Conservation (phyloP, 208 protist species). For the Crithidia fasciculata region DNA sequence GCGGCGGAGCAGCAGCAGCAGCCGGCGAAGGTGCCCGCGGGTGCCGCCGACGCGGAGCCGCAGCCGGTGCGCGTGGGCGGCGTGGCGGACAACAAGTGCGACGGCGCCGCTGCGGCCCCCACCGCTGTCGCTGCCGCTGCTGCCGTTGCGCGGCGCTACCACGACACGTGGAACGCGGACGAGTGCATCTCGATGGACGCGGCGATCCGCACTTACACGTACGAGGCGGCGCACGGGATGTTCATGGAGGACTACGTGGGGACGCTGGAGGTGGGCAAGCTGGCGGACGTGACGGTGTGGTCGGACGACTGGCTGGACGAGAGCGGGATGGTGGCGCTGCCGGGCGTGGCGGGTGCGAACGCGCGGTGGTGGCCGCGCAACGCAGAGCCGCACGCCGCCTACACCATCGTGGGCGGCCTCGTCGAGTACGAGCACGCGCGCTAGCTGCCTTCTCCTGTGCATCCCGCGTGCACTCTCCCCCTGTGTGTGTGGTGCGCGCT, state of each 20-base stretch:
- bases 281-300: slow-evolving; percentile 67
- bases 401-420: slow-evolving; percentile 55
- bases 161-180: slow-evolving; percentile 49
- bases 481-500: too few relatives aligned
- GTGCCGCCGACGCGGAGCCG: background rate
- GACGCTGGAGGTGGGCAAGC: slow-evolving; percentile 63
- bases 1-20: slow-evolving; percentile 38
- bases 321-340: slow-evolving; percentile 25
- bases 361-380: slow-evolving; percentile 48
- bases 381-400: slow-evolving; percentile 44
- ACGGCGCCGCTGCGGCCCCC: background rate
- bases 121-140: slow-evolving; percentile 4
- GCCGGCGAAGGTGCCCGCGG: background rate
- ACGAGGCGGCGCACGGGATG: slow-evolving; percentile 54
- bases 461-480: background rate
- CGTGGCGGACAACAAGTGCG: background rate
- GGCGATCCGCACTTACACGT: slow-evolving; percentile 61
- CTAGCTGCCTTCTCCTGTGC: background rate
- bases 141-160: slow-evolving; percentile 34
- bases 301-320: slow-evolving; percentile 51
- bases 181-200: slow-evolving; percentile 66
- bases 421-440: slow-evolving; percentile 51
- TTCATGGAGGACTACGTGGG: slow-evolving; percentile 67
- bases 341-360: slow-evolving; percentile 23
- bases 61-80: background rate